Base-by-base conservation (phyloP, 768 basidiomycete genomes). In the Russula earlei region DNA sequence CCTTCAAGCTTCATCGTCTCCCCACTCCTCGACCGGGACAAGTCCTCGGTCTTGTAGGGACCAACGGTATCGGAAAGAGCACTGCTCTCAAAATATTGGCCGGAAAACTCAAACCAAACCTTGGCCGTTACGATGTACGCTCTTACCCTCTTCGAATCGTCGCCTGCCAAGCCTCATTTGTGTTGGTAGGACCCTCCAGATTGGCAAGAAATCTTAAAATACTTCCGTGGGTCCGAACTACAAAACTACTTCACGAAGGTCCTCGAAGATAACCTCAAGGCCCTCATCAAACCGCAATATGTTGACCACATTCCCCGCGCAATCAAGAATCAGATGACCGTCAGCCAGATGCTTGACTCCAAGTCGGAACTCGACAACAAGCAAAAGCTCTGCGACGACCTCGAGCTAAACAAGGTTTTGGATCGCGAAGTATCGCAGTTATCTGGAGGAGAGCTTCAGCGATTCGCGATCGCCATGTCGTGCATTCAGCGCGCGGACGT, bases 161-260 rank as follows among this genome's bases (percentile, higher is more conserved):
- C 36, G 10, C 19, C 41, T 55, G 15, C 47, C 49, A 27, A 29
- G 19, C 37, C 44, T 38, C 38, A 46, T 62, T 56, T 31, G 48
- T 38, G 33, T 49, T 46, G 46, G 29, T 59, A 92, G 91, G 91
- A 96, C 68, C 96, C 96, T 20, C 96, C 96, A 17, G 96, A 98
- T 67, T 99, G 96, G 96, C 85, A 91, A 69, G 96, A 98, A 68
- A 97, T 99, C 62, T 74, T 99, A 49, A 95, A 95, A 71, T 88
- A 99, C 69, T 99, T 97, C 80, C 85, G 96, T 61, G 96, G 96
- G 50, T 97, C 94, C 6, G 96, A 98, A 72, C 79, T 99, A 24
- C 96, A 99, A 68, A 99, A 99, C 69, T 99, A 98, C 75, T 99
- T 99, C 72, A 98, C 96, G 49, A 98, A 98, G 72, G 92, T 98